These are phyloP conservation scores for Pulveroboletus sp. DNA, from an alignment of 768 basidiomycete genomes.

Conservation along the genomic window DNA sequence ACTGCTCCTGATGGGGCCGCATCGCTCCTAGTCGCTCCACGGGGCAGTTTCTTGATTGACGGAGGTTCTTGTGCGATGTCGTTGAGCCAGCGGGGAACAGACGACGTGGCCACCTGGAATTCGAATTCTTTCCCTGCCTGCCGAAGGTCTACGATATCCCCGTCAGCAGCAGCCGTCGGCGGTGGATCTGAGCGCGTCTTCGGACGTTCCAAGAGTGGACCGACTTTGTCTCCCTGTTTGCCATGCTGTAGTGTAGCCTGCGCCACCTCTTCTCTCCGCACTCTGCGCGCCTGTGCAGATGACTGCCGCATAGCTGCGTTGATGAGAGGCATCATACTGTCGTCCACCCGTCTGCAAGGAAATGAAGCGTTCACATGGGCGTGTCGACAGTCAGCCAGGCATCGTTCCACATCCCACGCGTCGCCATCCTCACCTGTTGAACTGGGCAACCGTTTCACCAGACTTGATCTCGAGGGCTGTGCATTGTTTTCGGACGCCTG, in stretches of 20 bases:
- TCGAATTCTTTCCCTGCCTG: constrained; percentile 50
- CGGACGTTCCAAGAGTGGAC: constrained; percentile 8
- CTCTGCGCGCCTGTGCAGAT: constrained; percentile 45
- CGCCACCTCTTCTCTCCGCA: constrained; percentile 29
- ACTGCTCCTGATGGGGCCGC: constrained; percentile 42
- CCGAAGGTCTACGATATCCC: constrained; percentile 17
- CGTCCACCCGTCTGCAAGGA: constrained; percentile 61
- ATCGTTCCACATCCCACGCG: constrained; percentile 7
- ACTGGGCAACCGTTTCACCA: constrained; percentile 71
- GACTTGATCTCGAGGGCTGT: constrained; percentile 48
- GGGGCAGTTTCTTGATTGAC: constrained; percentile 50
- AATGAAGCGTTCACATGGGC: not conserved
- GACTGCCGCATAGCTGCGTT: constrained; percentile 57
- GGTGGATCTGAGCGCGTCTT: constrained; percentile 13
- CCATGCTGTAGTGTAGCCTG: constrained; percentile 18
- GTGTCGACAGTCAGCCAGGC: constrained; percentile 3
- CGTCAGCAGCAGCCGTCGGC: constrained; percentile 9
- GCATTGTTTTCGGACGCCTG: constrained; percentile 7
- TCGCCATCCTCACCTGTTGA: constrained; percentile 53
- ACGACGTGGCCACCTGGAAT: constrained; percentile 46
- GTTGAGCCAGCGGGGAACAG: constrained; percentile 61
- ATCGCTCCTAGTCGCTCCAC: constrained; percentile 34
- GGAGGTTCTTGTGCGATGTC: constrained; percentile 70
- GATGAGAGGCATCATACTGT: constrained; percentile 61
- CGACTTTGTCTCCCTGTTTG: constrained; percentile 6